These are phyloP conservation scores for Epichloe gansuensis DNA, from an alignment of 2,329 filamentous ascomycete species.

Conservation along the genomic window DNA sequence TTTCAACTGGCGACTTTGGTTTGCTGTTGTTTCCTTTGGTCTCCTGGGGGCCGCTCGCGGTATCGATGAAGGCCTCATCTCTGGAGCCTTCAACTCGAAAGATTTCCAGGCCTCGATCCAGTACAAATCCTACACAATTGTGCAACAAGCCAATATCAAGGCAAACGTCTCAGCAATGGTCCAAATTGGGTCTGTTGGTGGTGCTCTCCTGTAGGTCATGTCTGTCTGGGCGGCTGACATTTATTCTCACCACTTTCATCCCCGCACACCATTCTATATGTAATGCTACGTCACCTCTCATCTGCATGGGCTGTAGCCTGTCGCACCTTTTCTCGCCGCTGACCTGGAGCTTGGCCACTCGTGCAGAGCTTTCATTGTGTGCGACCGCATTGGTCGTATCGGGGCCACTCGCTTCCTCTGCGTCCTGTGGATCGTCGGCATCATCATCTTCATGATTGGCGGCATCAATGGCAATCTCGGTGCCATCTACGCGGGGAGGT, in stretches of 20 bases:
- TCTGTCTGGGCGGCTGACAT: neutral
- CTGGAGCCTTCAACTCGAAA: slow-evolving; percentile 54
- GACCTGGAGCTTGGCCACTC: neutral
- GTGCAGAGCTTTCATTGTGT: slow-evolving; percentile 41
- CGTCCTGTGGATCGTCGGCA: slow-evolving; percentile 43
- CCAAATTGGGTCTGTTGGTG: slow-evolving; percentile 62
- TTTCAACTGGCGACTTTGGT: slow-evolving; percentile 70
- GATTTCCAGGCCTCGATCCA: slow-evolving; percentile 49
- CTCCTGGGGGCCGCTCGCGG: slow-evolving; percentile 67
- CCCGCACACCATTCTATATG: neutral
- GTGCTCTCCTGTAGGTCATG: slow-evolving; percentile 41
- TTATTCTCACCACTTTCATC: neutral
- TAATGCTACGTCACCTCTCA: neutral
- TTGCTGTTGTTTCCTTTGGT: slow-evolving; percentile 59
- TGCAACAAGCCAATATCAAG: slow-evolving; percentile 53
- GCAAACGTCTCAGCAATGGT: slow-evolving; percentile 73
- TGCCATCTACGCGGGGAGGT: slow-evolving; percentile 51
- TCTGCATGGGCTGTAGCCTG: too few species aligned
- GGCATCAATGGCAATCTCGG: slow-evolving; percentile 37
- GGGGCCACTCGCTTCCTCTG: slow-evolving; percentile 48
- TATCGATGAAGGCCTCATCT: slow-evolving; percentile 70
- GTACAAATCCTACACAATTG: slow-evolving; percentile 37
- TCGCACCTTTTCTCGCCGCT: neutral
- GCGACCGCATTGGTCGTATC: slow-evolving; percentile 48
- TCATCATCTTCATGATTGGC: slow-evolving; percentile 43